Base-by-base conservation (phyloP, 2,329 filamentous ascomycete genomes). In the Colletotrichum costaricense region DNA sequence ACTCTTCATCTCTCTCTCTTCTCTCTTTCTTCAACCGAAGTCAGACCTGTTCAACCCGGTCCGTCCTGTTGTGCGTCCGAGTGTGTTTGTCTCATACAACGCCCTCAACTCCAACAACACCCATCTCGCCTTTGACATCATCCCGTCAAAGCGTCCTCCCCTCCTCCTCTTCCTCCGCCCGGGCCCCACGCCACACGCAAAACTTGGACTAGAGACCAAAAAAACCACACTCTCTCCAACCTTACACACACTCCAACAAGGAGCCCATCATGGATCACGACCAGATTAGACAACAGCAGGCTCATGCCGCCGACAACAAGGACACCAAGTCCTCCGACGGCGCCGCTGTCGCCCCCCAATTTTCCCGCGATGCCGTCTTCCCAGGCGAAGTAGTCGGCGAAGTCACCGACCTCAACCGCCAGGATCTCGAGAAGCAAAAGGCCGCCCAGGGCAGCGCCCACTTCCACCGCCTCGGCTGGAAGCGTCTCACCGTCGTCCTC, bases 391-490 rank as follows among this genome's bases (percentile, higher is more conserved):
- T 76, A 71, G 76, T 69, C 30, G 75, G 75, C 28, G 72, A 83
- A 76, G 78, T 76, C 58, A 74, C 75, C 49, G 73, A 75, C 66
- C 64, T 82, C 56, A 78, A 60, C 65, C 77, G 81, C 63, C 77
- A 78, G 69, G 85, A 87, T 74, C 76, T 85, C 54, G 86, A 88
- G 79, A 84, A 85, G 79, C 83, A 85, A 74, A 88, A 86, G 77
- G 81, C 81, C 14, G 82, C 82, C 7, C 78, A 85, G 76, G 87
- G 87, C 68, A 72, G 81, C 62, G 85, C 85, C 16, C 84, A 87
- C 68, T 90, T 89, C 78, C 81, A 88, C 74, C 85, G 86, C 54
- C 84, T 90, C 26, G 88, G 88, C 66, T 90, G 88, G 88, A 89
- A 89, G 78, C 86, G 88, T 14, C 83, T 90, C 42, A 88, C 87